Percentiles rank a stretch among this genome's conserved stretches.
phyloP scores from a whole-genome alignment of 139 green algal species.

The Chlamydomonas eustigma region DNA sequence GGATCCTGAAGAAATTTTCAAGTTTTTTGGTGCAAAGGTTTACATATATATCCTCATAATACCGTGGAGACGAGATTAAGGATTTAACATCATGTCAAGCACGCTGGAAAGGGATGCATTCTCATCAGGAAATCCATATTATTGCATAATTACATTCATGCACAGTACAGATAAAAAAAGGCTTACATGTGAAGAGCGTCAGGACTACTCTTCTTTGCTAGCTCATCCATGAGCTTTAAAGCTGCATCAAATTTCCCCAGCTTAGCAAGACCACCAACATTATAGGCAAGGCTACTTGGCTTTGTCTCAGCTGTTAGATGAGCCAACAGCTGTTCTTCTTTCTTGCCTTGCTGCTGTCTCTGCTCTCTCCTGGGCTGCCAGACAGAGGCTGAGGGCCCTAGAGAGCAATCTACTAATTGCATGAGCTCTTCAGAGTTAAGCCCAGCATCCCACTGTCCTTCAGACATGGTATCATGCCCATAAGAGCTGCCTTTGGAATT shows the following conservation, averaged over 20 bases:
- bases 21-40: too few species aligned
- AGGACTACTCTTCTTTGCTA: neutral
- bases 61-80: too few species aligned
- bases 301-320: neutral
- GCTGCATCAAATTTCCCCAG: neutral
- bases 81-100: too few species aligned
- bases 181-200: conserved; percentile 1
- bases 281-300: neutral
- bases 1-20: too few species aligned
- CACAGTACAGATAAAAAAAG: neutral
- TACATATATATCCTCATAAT: too few species aligned
- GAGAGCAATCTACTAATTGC: neutral
- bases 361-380: neutral
- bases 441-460: neutral
- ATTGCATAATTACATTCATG: too few species aligned
- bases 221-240: neutral
- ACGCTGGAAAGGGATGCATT: too few species aligned
- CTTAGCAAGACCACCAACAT: neutral
- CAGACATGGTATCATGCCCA: too few species aligned
- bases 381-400: neutral
- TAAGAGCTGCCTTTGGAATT: too few species aligned
- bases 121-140: too few species aligned
- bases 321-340: neutral
- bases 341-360: neutral
- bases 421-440: neutral